Percentiles rank a stretch among this genome's conserved stretches.
phyloP scores from a whole-genome alignment of 441 rosid genomes.

The Populus hybrid region DNA sequence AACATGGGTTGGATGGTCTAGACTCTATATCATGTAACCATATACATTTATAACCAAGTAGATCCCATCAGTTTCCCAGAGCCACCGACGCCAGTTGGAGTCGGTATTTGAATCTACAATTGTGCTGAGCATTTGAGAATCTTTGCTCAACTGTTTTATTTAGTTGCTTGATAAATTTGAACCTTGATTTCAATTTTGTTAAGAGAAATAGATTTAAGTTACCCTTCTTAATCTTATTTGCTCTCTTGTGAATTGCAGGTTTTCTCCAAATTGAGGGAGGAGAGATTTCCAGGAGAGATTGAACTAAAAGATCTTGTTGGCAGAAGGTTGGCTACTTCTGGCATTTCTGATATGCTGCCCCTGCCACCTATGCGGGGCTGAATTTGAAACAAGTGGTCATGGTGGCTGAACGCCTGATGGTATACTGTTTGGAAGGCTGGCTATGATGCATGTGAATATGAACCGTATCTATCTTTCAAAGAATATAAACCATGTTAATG shows the following conservation, averaged over 20 bases:
- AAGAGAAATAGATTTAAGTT: background rate
- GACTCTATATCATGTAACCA: background rate
- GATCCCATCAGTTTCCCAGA: background rate
- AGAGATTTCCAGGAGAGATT: slow-evolving; percentile 83
- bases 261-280: slow-evolving; percentile 74
- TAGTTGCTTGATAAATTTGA: background rate
- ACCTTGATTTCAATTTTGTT: background rate
- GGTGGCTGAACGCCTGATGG: background rate
- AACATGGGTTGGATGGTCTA: background rate
- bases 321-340: slow-evolving; percentile 39
- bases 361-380: background rate
- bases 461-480: background rate
- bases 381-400: background rate
- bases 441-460: background rate
- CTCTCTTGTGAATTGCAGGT: slow-evolving; percentile 38
- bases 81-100: background rate
- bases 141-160: background rate
- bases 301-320: slow-evolving; percentile 66
- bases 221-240: background rate
- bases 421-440: background rate
- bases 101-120: background rate
- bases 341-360: slow-evolving; percentile 21
- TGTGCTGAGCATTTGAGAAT: background rate
- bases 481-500: background rate
- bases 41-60: background rate